phyloP scores from a whole-genome alignment of 2,329 filamentous ascomycete genomes.

The Alternaria sp. region DNA sequence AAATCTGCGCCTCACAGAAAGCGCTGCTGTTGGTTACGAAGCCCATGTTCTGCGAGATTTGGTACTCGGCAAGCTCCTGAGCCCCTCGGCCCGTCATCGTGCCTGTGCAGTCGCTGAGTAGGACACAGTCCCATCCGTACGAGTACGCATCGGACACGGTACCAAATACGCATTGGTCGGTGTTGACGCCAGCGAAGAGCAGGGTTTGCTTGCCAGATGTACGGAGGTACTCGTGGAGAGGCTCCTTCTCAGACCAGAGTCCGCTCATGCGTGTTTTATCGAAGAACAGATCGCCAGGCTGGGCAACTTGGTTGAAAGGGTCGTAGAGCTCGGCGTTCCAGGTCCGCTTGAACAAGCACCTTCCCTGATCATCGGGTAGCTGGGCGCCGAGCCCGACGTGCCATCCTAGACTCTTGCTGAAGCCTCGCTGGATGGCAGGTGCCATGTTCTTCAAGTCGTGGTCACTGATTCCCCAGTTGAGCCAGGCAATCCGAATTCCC shows the following conservation, averaged over 20 bases:
- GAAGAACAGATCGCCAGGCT: conserved; percentile 54
- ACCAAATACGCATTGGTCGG: conserved; percentile 55
- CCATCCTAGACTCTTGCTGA: conserved; percentile 55
- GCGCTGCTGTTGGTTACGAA: conserved; percentile 53
- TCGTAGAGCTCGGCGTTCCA: conserved; percentile 57
- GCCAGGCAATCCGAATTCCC: conserved; percentile 53
- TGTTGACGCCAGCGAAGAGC: conserved; percentile 55
- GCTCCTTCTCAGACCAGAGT: conserved; percentile 53
- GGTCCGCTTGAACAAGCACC: conserved; percentile 54
- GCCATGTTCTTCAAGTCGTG: conserved; percentile 52
- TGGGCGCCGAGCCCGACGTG: conserved; percentile 53
- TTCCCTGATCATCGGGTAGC: conserved; percentile 51
- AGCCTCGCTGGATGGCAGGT: conserved; percentile 54
- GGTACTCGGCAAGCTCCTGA: conserved; percentile 53
- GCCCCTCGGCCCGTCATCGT: conserved; percentile 54
- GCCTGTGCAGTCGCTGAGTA: conserved; percentile 54
- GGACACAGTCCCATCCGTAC: conserved; percentile 54
- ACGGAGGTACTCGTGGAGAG: conserved; percentile 53
- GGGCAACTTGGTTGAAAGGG: conserved; percentile 50
- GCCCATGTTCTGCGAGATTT: conserved; percentile 55
- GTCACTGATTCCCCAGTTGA: conserved; percentile 56
- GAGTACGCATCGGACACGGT: conserved; percentile 55
- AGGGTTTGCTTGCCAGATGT: conserved; percentile 54
- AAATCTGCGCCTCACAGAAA: conserved; percentile 38
- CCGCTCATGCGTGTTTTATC: conserved; percentile 56